phyloP scores from a whole-genome alignment of 2,329 filamentous ascomycete species.

The Trichoderma citrinoviride region DNA sequence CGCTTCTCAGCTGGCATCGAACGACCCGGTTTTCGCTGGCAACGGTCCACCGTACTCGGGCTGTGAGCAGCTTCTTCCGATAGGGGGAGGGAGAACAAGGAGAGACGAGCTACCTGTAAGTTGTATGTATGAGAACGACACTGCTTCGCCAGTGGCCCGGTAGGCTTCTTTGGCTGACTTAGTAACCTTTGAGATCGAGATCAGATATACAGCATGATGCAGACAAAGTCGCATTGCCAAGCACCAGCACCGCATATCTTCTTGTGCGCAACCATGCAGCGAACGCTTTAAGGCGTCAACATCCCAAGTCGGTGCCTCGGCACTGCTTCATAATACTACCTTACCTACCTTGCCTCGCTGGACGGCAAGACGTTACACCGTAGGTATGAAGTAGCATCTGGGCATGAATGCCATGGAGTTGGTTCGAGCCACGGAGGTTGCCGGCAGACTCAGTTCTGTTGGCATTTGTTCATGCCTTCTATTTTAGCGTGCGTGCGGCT shows the following conservation, averaged over 20 bases:
- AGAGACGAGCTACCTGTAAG: not conserved
- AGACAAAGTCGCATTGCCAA: no score
- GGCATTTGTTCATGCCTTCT: not conserved
- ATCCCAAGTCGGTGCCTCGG: no score
- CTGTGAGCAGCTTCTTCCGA: not conserved
- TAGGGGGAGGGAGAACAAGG: not conserved
- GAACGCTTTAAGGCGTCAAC: no score
- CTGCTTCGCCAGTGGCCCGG: not conserved
- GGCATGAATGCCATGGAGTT: not conserved
- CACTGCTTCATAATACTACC: no score
- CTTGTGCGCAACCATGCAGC: no score
- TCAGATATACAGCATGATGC: no score
- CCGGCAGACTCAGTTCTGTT: not conserved
- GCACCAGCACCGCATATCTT: no score
- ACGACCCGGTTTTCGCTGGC: conserved; percentile 5
- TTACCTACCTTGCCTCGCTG: no score
- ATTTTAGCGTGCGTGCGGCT: conserved; percentile 20
- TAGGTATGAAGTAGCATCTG: no score
- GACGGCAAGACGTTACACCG: no score
- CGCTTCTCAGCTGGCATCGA: conserved; percentile 1
- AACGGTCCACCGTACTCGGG: not conserved
- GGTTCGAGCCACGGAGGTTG: not conserved
- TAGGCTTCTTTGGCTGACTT: not conserved
- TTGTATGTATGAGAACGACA: not conserved
- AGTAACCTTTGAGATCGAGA: not conserved